These are phyloP conservation scores for Lipomyces kockii DNA, from an alignment of 805 yeast genomes.

Conservation along the genomic window DNA sequence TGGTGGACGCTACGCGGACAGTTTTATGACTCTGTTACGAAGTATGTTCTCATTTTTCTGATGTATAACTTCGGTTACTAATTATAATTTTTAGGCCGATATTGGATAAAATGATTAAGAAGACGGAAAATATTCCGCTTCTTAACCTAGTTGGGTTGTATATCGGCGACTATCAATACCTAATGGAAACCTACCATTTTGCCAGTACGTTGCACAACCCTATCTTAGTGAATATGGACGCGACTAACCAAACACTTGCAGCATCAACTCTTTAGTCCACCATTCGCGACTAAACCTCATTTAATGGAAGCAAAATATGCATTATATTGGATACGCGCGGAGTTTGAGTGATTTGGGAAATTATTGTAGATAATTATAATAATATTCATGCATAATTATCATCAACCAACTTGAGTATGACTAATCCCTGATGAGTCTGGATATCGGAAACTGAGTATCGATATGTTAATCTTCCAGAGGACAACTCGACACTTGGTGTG, in stretches of 20 bases:
- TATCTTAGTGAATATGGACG: not conserved
- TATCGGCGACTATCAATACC: conserved; percentile 47
- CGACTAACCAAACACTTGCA: not conserved
- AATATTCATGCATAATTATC: too few relatives aligned
- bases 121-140: conserved; percentile 44
- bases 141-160: conserved; percentile 43
- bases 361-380: too few relatives aligned
- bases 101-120: conserved; percentile 39
- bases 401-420: too few relatives aligned
- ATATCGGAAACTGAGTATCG: too few relatives aligned
- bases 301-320: not conserved
- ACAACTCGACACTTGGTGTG: too few relatives aligned
- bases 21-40: conserved; percentile 44
- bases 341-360: too few relatives aligned
- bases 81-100: conserved; percentile 39
- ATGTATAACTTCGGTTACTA: not conserved
- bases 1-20: conserved; percentile 51
- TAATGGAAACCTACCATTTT: conserved; percentile 48
- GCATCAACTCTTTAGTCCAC: conserved; percentile 6
- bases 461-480: too few relatives aligned
- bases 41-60: conserved; percentile 13
- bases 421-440: too few relatives aligned
- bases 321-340: not conserved
- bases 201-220: conserved; percentile 35
- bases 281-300: not conserved